Conservation (phyloP, 2,329 filamentous ascomycete genomes). For the Claviceps paspali region DNA sequence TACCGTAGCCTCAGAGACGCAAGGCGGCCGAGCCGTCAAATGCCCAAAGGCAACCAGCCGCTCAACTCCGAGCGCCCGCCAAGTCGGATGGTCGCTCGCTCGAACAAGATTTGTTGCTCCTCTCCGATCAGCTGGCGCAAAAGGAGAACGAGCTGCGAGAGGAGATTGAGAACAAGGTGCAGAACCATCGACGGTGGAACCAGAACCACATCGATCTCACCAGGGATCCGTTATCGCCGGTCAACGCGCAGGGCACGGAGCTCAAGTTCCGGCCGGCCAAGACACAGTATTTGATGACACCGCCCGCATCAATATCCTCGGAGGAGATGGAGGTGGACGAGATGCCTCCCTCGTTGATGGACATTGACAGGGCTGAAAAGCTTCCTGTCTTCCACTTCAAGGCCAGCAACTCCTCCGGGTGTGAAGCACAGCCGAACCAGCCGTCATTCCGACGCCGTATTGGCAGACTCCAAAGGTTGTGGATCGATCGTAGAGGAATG, state of each 20-base stretch:
- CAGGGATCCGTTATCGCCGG: conserved; percentile 67
- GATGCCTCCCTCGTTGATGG: conserved; percentile 27
- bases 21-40: conserved; percentile 45
- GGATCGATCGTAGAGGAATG: conserved; percentile 73
- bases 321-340: conserved; percentile 41
- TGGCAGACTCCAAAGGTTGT: conserved; percentile 69
- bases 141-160: conserved; percentile 66
- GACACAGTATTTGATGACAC: conserved; percentile 54
- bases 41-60: conserved; percentile 44
- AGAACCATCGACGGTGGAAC: conserved; percentile 87
- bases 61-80: conserved; percentile 53
- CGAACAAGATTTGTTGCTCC: conserved; percentile 63
- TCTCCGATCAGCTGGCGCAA: conserved; percentile 65
- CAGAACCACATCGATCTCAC: conserved; percentile 79
- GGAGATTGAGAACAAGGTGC: conserved; percentile 75
- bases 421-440: conserved; percentile 25
- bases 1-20: conserved; percentile 50
- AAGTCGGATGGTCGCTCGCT: conserved; percentile 54
- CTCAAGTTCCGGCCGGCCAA: conserved; percentile 56
- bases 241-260: conserved; percentile 47
- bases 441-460: conserved; percentile 71
- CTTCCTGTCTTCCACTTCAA: conserved; percentile 30
- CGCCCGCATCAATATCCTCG: conserved; percentile 40
- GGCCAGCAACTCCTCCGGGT: conserved; percentile 21
- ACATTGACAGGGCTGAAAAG: conserved; percentile 15